Percentiles rank a stretch among this genome's conserved stretches.
phyloP scores from a whole-genome alignment of 2,329 filamentous ascomycete genomes.

The Dryadomyces quercus-mongolicae region DNA sequence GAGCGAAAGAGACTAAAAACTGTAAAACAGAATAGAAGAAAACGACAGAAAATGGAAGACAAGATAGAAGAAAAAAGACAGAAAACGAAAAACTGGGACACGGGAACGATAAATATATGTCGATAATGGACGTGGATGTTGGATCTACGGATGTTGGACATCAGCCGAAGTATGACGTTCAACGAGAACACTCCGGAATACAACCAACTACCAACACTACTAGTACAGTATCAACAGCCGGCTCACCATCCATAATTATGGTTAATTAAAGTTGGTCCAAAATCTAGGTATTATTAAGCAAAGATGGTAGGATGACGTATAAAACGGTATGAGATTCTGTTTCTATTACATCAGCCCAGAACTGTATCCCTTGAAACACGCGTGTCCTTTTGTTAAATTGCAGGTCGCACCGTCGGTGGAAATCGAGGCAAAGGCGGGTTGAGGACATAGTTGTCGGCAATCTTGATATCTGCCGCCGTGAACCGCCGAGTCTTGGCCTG shows the following conservation, averaged over 20 bases:
- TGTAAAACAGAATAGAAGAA: no score
- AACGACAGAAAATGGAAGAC: no score
- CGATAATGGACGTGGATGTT: not conserved
- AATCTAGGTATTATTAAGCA: no score
- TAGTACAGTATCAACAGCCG: no score
- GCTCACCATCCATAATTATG: no score
- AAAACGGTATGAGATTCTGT: no score
- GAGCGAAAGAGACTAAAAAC: not conserved
- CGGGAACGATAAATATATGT: not conserved
- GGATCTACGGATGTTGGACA: not conserved
- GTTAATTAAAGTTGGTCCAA: no score
- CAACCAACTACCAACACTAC: no score
- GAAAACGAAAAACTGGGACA: not conserved
- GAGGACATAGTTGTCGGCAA: slow-evolving; percentile 2
- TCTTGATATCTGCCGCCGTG: not conserved
- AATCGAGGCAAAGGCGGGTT: slow-evolving; percentile 10
- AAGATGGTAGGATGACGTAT: no score
- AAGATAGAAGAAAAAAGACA: not conserved
- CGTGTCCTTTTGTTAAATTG: not conserved
- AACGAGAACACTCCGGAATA: no score
- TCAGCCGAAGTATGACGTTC: not conserved
- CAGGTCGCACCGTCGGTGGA: slow-evolving; percentile 6
- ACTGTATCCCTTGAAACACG: not conserved
- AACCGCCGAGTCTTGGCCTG: not conserved
- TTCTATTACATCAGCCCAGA: not conserved